phyloP scores from a whole-genome alignment of 129 eudicot genomes.

The Mikania micrantha region DNA sequence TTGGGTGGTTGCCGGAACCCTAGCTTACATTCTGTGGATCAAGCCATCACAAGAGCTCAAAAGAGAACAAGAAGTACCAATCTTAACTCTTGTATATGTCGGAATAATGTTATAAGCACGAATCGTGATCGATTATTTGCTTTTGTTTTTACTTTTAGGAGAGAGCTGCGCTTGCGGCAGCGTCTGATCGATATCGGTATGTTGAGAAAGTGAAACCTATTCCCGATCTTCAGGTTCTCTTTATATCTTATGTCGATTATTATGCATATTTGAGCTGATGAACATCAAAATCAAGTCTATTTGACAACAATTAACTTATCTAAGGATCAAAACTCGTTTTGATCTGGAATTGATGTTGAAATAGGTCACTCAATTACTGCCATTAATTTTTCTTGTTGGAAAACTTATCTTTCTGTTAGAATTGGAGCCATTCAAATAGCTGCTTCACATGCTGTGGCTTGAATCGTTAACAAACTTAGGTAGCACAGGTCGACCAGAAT shows the following conservation, averaged over 20 bases:
- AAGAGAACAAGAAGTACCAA: constrained; percentile 39
- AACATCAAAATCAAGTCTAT: neutral
- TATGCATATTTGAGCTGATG: neutral
- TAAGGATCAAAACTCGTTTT: neutral
- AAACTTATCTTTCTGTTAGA: no score
- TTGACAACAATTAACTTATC: neutral
- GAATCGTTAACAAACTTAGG: no score
- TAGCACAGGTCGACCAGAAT: no score
- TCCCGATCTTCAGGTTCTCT: constrained; percentile 56
- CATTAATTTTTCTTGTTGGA: neutral
- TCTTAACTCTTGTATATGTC: neutral
- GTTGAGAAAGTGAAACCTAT: constrained; percentile 55
- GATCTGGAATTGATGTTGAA: neutral
- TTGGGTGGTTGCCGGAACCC: constrained; percentile 70
- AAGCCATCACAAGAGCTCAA: constrained; percentile 55
- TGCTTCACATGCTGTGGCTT: no score
- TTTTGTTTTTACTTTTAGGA: constrained; percentile 23
- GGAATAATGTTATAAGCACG: neutral
- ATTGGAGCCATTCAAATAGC: no score
- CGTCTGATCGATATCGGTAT: constrained; percentile 48
- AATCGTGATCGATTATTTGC: neutral
- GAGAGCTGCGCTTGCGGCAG: constrained; percentile 48
- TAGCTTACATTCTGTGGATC: constrained; percentile 53
- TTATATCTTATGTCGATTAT: neutral
- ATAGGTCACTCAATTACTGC: neutral